Evolutionary conservation across 2,329 filamentous ascomycete genomes (phyloP).

Genomic region (Paecilomyces dactylethromorphus): DNA sequence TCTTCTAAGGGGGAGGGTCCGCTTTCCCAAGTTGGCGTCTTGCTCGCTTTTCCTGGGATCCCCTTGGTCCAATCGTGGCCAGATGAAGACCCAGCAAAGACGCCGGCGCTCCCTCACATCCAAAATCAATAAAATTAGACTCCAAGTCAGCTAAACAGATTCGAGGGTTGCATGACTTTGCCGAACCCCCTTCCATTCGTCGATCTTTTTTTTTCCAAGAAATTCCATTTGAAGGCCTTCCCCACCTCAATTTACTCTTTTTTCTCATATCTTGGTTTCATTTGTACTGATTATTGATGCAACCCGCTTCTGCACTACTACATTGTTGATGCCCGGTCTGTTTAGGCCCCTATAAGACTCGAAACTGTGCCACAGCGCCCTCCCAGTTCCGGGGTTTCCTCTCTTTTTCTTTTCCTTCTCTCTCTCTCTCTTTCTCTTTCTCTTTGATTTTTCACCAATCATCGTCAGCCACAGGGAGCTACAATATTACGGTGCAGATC

Average conservation of each 20-base stretch:
- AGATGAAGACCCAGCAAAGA: neutral
- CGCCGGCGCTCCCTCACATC: neutral
- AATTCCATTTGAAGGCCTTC: neutral
- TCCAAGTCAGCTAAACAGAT: neutral
- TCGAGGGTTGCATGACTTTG: neutral
- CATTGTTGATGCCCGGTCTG: slow-evolving; percentile 2
- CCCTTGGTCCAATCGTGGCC: neutral
- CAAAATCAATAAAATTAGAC: slow-evolving; percentile 1
- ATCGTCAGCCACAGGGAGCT: slow-evolving; percentile 6
- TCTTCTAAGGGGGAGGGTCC: neutral
- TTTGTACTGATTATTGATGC: neutral
- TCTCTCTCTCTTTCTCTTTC: neutral
- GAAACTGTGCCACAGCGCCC: slow-evolving; percentile 13
- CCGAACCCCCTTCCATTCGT: neutral
- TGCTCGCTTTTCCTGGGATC: neutral
- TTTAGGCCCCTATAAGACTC: slow-evolving; percentile 12
- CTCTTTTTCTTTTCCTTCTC: slow-evolving; percentile 1
- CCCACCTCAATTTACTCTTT: neutral
- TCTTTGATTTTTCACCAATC: neutral
- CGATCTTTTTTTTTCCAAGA: neutral
- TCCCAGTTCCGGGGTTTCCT: slow-evolving; percentile 6
- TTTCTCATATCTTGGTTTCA: neutral
- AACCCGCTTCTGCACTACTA: slow-evolving; percentile 6
- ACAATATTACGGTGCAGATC: neutral
- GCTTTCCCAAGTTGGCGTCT: neutral